These are phyloP conservation scores for Lecanoromycetidae sp. DNA, from an alignment of 2,329 filamentous ascomycete species.

Conservation along the genomic window DNA sequence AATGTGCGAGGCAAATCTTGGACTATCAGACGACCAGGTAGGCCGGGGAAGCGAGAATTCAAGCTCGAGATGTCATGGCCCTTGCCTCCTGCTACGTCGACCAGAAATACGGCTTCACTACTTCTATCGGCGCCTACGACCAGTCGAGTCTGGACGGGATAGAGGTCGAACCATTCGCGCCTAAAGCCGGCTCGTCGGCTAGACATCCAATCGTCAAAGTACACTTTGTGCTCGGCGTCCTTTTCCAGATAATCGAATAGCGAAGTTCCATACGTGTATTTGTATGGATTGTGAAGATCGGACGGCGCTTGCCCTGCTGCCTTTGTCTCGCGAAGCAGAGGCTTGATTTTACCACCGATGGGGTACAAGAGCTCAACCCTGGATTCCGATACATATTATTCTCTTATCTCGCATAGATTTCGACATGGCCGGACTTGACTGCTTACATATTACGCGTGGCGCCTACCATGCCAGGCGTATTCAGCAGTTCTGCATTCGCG, in stretches of 20 bases:
- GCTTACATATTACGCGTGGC: too few species aligned
- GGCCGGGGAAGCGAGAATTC: slow-evolving; percentile 23
- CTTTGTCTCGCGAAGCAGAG: too few species aligned
- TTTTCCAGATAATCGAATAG: slow-evolving; percentile 3
- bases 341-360: too few species aligned
- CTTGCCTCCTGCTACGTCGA: slow-evolving; percentile 32
- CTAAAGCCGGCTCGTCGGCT: slow-evolving; percentile 1
- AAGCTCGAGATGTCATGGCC: slow-evolving; percentile 31
- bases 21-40: slow-evolving; percentile 29
- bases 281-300: too few species aligned
- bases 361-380: too few species aligned
- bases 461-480: too few species aligned
- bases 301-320: too few species aligned
- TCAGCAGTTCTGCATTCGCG: too few species aligned
- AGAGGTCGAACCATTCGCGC: background rate
- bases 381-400: too few species aligned
- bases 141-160: background rate
- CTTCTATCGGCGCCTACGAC: background rate
- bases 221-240: background rate
- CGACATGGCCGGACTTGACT: too few species aligned
- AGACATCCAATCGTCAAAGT: slow-evolving; percentile 6
- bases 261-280: too few species aligned
- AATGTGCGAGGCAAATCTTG: slow-evolving; percentile 30
- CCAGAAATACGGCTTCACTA: slow-evolving; percentile 22
- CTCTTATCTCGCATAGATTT: too few species aligned